A percentile compares a stretch with the other conserved stretches of the same genome.
Evolutionary conservation across 2,329 filamentous ascomycete genomes (phyloP).

Genomic region (Verruconis gallopava): DNA sequence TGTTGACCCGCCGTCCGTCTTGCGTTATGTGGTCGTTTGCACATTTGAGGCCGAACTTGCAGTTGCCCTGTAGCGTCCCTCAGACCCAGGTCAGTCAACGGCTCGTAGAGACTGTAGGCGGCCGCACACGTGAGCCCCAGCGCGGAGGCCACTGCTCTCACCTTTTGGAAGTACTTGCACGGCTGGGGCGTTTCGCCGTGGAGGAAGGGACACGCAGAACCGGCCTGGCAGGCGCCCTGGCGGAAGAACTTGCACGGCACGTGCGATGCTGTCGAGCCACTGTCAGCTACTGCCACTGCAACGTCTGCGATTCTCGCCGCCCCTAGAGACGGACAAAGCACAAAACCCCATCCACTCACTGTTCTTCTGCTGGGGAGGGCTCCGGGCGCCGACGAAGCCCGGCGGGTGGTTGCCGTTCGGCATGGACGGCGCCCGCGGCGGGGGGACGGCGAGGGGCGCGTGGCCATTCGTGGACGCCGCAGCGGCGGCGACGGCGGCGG

Average conservation of each 20-base stretch:
- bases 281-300: background rate
- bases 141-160: conserved; percentile 27
- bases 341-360: conserved; percentile 1
- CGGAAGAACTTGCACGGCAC: conserved; percentile 99
- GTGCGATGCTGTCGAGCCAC: conserved; percentile 67
- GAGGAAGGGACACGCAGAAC: conserved; percentile 89
- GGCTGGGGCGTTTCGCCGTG: conserved; percentile 79
- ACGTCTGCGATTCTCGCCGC: no score
- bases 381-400: conserved; percentile 8
- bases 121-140: background rate
- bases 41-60: conserved; percentile 97
- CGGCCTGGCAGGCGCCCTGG: conserved; percentile 90
- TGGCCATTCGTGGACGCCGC: conserved; percentile 23
- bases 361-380: conserved; percentile 5
- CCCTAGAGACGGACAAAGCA: no score
- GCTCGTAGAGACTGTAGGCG: conserved; percentile 2
- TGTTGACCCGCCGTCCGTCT: conserved; percentile 82
- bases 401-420: conserved; percentile 1
- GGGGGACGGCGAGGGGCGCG: conserved; percentile 23
- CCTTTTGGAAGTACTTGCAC: conserved; percentile 99
- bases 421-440: conserved; percentile 21
- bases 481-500: conserved; percentile 21
- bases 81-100: conserved; percentile 8
- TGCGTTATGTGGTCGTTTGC: conserved; percentile 91
- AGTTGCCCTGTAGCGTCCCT: conserved; percentile 82